Evolutionary conservation across 192 early-diverging fungal species (phyloP).

Genomic region (Backusella luteola): DNA sequence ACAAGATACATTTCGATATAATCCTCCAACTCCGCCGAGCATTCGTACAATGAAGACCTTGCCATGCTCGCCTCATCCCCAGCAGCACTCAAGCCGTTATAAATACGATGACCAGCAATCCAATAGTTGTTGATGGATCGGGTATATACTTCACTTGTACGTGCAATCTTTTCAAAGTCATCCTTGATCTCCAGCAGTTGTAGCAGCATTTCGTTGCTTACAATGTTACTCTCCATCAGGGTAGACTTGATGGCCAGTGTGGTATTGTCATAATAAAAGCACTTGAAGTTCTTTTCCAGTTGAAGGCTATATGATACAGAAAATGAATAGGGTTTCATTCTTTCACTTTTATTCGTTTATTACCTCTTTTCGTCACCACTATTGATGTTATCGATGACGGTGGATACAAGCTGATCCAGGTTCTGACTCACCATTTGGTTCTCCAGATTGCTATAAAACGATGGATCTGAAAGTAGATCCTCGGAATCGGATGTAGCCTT

Average conservation of each 20-base stretch:
- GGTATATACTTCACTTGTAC: slow-evolving; percentile 50
- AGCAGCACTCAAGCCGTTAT: neutral
- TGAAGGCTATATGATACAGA: slow-evolving; percentile 1
- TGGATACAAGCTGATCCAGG: slow-evolving; percentile 6
- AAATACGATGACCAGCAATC: slow-evolving; percentile 50
- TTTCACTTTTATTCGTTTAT: neutral
- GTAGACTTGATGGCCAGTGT: slow-evolving; percentile 53
- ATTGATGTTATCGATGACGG: slow-evolving; percentile 19
- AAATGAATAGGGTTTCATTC: neutral
- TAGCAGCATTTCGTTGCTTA: slow-evolving; percentile 48
- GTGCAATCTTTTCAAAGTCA: slow-evolving; percentile 51
- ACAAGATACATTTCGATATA: slow-evolving; percentile 54
- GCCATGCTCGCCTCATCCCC: neutral
- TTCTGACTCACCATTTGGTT: slow-evolving; percentile 16
- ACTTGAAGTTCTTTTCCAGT: slow-evolving; percentile 31
- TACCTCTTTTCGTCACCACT: slow-evolving; percentile 21
- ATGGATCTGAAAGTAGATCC: slow-evolving; percentile 18
- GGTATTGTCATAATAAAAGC: slow-evolving; percentile 45
- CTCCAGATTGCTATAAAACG: slow-evolving; percentile 29
- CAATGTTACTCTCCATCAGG: slow-evolving; percentile 25
- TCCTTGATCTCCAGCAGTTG: slow-evolving; percentile 51
- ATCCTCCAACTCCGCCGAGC: slow-evolving; percentile 23
- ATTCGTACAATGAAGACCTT: slow-evolving; percentile 14
- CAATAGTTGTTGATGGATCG: slow-evolving; percentile 52
- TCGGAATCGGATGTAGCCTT: slow-evolving; percentile 11